Percentiles rank a stretch among this genome's conserved stretches.
Evolutionary conservation across 2,329 filamentous ascomycete genomes (phyloP).

Genomic region (Purpureocillium lavendulum): DNA sequence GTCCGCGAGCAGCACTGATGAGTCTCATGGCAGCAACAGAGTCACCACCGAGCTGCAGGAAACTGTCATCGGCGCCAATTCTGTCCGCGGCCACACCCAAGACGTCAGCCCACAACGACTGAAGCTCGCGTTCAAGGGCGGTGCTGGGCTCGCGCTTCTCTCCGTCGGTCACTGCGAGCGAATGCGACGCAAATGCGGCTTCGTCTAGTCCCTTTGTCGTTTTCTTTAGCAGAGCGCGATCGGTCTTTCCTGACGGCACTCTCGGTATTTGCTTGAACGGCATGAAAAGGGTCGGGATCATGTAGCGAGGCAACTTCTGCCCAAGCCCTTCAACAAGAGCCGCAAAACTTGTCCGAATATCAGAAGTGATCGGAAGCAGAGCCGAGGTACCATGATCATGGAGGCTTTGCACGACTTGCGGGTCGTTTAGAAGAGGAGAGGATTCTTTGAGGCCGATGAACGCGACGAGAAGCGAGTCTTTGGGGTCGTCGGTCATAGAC

Average conservation of each 20-base stretch:
- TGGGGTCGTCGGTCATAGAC: constrained; percentile 1
- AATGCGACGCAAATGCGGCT: not conserved
- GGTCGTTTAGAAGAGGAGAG: not conserved
- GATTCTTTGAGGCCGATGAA: constrained; percentile 1
- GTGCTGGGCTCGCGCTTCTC: not conserved
- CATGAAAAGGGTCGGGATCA: constrained; percentile 1
- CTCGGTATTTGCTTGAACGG: not conserved
- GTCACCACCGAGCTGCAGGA: constrained; percentile 6
- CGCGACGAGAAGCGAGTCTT: constrained; percentile 3
- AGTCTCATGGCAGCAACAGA: constrained; percentile 7
- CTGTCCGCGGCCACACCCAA: not conserved
- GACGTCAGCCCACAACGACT: not conserved
- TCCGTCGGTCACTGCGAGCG: not conserved
- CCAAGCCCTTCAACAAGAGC: not conserved
- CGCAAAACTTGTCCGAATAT: not conserved
- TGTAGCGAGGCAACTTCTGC: not conserved
- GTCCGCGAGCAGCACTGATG: not conserved
- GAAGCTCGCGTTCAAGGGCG: not conserved
- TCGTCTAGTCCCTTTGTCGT: not conserved
- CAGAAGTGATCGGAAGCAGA: not conserved
- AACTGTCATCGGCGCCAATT: constrained; percentile 6
- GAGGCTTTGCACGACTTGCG: not conserved
- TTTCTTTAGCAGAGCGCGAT: not conserved
- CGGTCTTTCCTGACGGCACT: not conserved
- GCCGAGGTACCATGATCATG: not conserved